Conservation (phyloP, 78 protist species). For the Capsaspora owczarzaki region DNA sequence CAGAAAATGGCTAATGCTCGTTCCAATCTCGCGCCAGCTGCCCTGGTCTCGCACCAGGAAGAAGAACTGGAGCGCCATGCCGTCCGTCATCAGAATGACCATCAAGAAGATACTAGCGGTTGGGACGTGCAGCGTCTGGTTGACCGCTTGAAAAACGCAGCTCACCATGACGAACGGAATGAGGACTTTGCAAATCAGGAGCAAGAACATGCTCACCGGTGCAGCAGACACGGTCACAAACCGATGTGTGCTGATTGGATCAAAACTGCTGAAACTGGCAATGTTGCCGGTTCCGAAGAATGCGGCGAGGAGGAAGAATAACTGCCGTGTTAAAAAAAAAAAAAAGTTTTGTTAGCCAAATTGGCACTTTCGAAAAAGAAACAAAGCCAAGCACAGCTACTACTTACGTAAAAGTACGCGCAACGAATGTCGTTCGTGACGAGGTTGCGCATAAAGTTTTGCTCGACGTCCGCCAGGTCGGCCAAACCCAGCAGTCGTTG, state of each 20-base stretch:
- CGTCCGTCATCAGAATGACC: slow-evolving; percentile 53
- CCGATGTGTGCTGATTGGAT: slow-evolving; percentile 52
- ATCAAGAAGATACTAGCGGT: slow-evolving; percentile 38
- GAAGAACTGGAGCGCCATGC: slow-evolving; percentile 78
- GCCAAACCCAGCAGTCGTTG: no score
- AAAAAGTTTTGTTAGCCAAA: neutral
- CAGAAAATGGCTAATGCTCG: slow-evolving; percentile 63
- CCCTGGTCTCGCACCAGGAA: slow-evolving; percentile 48
- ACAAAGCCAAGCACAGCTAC: no score
- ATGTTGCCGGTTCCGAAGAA: slow-evolving; percentile 88
- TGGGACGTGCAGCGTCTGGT: slow-evolving; percentile 24
- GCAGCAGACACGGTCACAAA: slow-evolving; percentile 35
- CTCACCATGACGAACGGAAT: slow-evolving; percentile 57
- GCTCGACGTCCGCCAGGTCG: neutral
- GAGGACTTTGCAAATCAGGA: slow-evolving; percentile 50
- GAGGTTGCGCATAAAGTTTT: neutral
- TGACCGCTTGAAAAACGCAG: slow-evolving; percentile 31
- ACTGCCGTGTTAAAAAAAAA: neutral
- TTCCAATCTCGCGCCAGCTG: slow-evolving; percentile 68
- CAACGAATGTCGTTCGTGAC: neutral
- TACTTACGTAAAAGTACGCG: neutral
- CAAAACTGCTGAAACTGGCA: slow-evolving; percentile 72
- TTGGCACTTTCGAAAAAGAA: no score
- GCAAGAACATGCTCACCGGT: slow-evolving; percentile 67
- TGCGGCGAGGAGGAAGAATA: slow-evolving; percentile 50